phyloP scores from a whole-genome alignment of 1,284 basidiomycete genomes.

The Boletellus deceptivus region DNA sequence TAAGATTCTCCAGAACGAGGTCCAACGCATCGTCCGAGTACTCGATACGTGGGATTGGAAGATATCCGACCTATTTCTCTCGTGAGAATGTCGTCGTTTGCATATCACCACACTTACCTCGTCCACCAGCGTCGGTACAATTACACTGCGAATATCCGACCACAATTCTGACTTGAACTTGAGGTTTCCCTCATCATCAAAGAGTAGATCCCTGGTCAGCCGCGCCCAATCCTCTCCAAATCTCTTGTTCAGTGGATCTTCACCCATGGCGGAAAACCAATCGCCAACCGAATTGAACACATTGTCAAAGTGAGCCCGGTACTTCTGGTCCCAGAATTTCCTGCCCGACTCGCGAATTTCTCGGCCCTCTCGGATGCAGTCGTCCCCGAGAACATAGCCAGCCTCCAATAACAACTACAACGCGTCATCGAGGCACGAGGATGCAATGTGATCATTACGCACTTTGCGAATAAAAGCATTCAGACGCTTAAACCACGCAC shows the following conservation, averaged over 20 bases:
- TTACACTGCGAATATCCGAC: conserved; percentile 81
- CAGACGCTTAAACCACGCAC: conserved; percentile 73
- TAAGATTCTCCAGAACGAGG: conserved; percentile 91
- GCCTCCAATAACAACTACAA: conserved; percentile 74
- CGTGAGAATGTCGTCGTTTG: background rate
- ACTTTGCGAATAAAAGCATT: conserved; percentile 69
- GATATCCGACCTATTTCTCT: conserved; percentile 68
- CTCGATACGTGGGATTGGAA: conserved; percentile 91
- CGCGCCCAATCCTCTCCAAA: conserved; percentile 85
- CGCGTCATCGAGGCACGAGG: background rate
- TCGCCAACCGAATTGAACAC: conserved; percentile 68
- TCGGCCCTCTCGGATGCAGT: conserved; percentile 62
- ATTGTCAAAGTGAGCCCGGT: conserved; percentile 79
- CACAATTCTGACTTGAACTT: conserved; percentile 90
- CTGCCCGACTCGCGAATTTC: conserved; percentile 70
- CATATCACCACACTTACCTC: conserved; percentile 39
- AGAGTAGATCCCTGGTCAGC: conserved; percentile 79
- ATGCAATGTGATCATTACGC: conserved; percentile 11
- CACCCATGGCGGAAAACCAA: conserved; percentile 83
- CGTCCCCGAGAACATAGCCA: conserved; percentile 84
- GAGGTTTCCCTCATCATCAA: conserved; percentile 76
- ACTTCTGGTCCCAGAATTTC: conserved; percentile 82
- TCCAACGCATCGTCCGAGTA: conserved; percentile 87
- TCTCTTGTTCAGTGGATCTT: conserved; percentile 80
- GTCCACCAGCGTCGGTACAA: conserved; percentile 78